phyloP scores from a whole-genome alignment of 2,329 filamentous ascomycete genomes.

The Microthyrium microscopicum region DNA sequence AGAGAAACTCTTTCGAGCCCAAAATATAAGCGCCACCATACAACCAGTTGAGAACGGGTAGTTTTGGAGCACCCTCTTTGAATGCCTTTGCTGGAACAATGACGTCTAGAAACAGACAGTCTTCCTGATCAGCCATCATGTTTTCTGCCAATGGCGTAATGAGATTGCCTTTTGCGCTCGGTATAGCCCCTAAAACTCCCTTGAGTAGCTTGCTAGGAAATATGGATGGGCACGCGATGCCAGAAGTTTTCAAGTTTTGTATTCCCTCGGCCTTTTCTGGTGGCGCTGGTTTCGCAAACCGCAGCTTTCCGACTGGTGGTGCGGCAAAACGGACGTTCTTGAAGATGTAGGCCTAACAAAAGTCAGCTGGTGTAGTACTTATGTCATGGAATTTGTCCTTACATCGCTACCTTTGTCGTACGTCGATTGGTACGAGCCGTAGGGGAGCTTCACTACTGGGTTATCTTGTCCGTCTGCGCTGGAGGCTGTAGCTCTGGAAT shows the following conservation, averaged over 20 bases:
- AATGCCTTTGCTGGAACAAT: conserved; percentile 27
- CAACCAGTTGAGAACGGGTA: conserved; percentile 5
- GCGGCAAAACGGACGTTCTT: conserved; percentile 17
- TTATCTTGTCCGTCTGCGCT: no score
- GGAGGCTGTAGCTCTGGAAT: no score
- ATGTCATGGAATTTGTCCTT: no score
- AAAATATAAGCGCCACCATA: conserved; percentile 5
- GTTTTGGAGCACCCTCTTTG: conserved; percentile 2
- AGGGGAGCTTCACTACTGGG: conserved; percentile 6
- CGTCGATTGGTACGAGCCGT: background rate
- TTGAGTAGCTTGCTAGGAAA: conserved; percentile 2
- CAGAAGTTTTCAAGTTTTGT: background rate
- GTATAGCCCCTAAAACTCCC: background rate
- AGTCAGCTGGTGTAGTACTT: no score
- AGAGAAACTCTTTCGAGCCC: conserved; percentile 4
- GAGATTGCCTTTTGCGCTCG: background rate
- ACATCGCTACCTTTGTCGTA: conserved; percentile 4
- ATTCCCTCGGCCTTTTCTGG: conserved; percentile 1
- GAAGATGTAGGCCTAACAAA: conserved; percentile 8
- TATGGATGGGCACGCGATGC: background rate
- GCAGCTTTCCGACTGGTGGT: conserved; percentile 17
- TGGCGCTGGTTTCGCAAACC: conserved; percentile 7
- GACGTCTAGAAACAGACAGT: conserved; percentile 35
- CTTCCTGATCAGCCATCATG: conserved; percentile 16
- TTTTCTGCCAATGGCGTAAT: background rate